phyloP scores from a whole-genome alignment of 108 stramenopile genomes.

The Cylindrotheca fusiformis region DNA sequence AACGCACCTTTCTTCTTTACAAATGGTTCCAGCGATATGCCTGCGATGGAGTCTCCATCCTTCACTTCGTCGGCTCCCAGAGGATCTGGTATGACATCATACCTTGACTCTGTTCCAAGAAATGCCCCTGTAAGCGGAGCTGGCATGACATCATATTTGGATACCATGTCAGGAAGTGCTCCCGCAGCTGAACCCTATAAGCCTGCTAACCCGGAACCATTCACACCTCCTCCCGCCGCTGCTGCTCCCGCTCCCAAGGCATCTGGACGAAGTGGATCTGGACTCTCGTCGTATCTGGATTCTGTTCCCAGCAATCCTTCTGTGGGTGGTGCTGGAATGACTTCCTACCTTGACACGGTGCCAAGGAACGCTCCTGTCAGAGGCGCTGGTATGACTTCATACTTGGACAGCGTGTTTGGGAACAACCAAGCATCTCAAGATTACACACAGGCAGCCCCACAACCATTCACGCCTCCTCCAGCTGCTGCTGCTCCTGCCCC shows the following conservation, averaged over 20 bases:
- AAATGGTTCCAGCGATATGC: conserved; percentile 13
- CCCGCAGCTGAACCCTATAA: conserved; percentile 4
- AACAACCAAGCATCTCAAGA: conserved; percentile 1
- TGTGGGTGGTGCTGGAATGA: conserved; percentile 21
- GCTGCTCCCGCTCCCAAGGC: conserved; percentile 1
- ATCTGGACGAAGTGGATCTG: conserved; percentile 11
- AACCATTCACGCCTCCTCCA: conserved; percentile 10
- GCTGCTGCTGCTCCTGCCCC: conserved; percentile 8
- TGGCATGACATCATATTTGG: conserved; percentile 19
- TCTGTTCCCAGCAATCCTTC: conserved; percentile 10
- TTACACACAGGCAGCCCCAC: background rate
- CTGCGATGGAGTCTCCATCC: conserved; percentile 3
- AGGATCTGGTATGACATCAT: conserved; percentile 27
- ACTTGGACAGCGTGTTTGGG: conserved; percentile 3
- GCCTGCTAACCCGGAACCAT: background rate
- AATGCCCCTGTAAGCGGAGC: conserved; percentile 12
- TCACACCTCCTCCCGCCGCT: conserved; percentile 10
- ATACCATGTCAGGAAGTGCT: background rate
- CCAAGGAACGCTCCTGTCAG: conserved; percentile 9
- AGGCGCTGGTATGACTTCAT: conserved; percentile 20
- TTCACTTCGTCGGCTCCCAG: conserved; percentile 5
- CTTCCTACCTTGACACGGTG: conserved; percentile 28
- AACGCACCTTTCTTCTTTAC: conserved; percentile 29
- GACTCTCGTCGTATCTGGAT: too few relatives aligned
- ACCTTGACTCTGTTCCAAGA: conserved; percentile 25